Base-by-base conservation (phyloP, 495 filamentous ascomycete species). In the Penicillium dipodomyicola region DNA sequence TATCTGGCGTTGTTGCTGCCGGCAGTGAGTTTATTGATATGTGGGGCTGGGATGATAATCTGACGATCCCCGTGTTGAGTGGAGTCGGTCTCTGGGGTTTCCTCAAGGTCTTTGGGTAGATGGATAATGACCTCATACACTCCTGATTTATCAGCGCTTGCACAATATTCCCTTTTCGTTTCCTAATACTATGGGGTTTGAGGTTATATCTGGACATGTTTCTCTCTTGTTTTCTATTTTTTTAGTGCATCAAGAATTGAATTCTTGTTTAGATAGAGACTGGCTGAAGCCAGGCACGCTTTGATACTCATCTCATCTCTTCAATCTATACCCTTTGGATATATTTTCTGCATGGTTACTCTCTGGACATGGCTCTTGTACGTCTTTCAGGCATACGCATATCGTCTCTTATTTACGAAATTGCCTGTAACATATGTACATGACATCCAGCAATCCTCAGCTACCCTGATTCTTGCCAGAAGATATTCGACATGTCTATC, bases 31-130 rank as follows among this genome's bases (percentile, higher is more conserved):
- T 93, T 29, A 79, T 96, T 52, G 91, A 97, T 74, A 61, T 96
- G 0, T 96, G 89, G 67, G 87, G 90, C 27, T 90, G 89, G 89
- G 94, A 98, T 68, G 94, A 98, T 76, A 98, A 98, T 73, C 77
- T 97, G 57, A 96, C 93, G 35, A 98, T 98, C 70, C 94, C 94
- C 12, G 84, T 96, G 39, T 73, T 98, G 49, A 96, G 90, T 68
- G 91, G 91, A 14, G 67, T 95, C 15, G 93, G 94, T 9, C 85
- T 98, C 47, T 96, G 89, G 89, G 90, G 89, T 0, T 95, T 98
- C 69, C 76, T 97, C 67, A 97, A 92, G 77, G 67, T 92, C 41
- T 97, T 97, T 80, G 89, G 90, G 29, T 77, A 60, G 70, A 54
- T 37, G 14, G 27, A 27, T 46, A 20, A 29, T 39, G 32, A 46